phyloP scores from a whole-genome alignment of 495 filamentous ascomycete species.

The Talaromyces nanjingensis region DNA sequence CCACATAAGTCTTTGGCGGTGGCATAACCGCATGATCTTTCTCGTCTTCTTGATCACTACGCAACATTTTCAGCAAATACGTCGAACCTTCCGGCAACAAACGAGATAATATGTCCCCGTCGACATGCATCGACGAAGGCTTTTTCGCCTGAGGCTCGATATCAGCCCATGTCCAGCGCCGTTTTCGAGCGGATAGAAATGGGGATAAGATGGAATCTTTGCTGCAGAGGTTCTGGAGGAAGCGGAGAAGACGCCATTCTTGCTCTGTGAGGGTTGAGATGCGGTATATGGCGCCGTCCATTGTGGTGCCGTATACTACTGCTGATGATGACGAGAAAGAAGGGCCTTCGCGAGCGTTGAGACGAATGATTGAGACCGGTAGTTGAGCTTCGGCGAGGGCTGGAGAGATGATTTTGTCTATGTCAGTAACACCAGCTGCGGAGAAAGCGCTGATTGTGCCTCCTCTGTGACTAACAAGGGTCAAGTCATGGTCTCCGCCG shows the following conservation, averaged over 20 bases:
- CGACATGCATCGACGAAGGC: conserved; percentile 51
- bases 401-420: conserved; percentile 18
- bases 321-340: conserved; percentile 5
- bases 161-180: conserved; percentile 20
- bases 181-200: conserved; percentile 22
- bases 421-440: conserved; percentile 16
- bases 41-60: neutral
- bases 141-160: conserved; percentile 25
- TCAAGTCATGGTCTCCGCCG: conserved; percentile 21
- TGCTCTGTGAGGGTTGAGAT: conserved; percentile 48
- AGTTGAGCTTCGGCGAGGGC: conserved; percentile 26
- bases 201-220: conserved; percentile 32
- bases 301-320: conserved; percentile 48
- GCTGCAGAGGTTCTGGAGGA: conserved; percentile 54
- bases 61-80: conserved; percentile 33
- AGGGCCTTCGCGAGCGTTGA: conserved; percentile 15
- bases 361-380: conserved; percentile 26
- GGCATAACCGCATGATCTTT: neutral
- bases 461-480: conserved; percentile 26
- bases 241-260: conserved; percentile 53
- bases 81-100: conserved; percentile 42
- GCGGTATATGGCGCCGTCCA: conserved; percentile 59
- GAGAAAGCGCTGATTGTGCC: conserved; percentile 28
- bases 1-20: neutral
- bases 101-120: conserved; percentile 58